These are phyloP conservation scores for Cladosporium phlei DNA, from an alignment of 2,329 filamentous ascomycete species.

Conservation along the genomic window DNA sequence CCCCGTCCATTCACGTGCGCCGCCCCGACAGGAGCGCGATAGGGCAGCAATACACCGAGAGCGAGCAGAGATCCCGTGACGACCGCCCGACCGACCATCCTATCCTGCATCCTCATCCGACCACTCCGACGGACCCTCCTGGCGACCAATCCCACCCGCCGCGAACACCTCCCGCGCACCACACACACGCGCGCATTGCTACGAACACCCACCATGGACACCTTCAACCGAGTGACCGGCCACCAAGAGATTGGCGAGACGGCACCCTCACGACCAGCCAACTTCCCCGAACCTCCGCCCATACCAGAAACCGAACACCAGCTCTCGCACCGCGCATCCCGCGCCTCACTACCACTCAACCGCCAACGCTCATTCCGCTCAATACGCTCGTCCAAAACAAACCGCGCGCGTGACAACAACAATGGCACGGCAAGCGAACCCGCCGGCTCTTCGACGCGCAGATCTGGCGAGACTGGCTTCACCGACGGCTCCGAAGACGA, in stretches of 20 bases:
- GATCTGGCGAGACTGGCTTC: constrained; percentile 11
- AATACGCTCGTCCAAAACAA: not conserved
- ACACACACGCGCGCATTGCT: not conserved
- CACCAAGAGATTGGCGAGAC: constrained; percentile 28
- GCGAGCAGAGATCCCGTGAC: no score
- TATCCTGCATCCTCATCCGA: no score
- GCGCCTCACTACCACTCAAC: constrained; percentile 31
- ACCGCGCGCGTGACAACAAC: constrained; percentile 5
- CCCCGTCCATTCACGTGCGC: no score
- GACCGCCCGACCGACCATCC: not conserved
- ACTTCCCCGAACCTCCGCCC: constrained; percentile 22
- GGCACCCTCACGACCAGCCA: constrained; percentile 18
- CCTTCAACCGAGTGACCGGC: constrained; percentile 32
- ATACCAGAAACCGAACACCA: constrained; percentile 20
- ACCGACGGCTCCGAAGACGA: constrained; percentile 56
- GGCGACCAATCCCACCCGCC: no score
- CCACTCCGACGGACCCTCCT: not conserved
- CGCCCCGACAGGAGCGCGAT: no score
- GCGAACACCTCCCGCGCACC: no score
- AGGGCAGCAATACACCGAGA: not conserved
- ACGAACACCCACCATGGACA: constrained; percentile 25
- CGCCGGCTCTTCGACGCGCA: constrained; percentile 7
- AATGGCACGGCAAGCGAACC: constrained; percentile 13
- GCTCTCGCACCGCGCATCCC: constrained; percentile 22
- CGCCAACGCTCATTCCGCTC: constrained; percentile 27